Conservation (phyloP, 306 rosid genomes). For the Lathyrus sativus region DNA sequence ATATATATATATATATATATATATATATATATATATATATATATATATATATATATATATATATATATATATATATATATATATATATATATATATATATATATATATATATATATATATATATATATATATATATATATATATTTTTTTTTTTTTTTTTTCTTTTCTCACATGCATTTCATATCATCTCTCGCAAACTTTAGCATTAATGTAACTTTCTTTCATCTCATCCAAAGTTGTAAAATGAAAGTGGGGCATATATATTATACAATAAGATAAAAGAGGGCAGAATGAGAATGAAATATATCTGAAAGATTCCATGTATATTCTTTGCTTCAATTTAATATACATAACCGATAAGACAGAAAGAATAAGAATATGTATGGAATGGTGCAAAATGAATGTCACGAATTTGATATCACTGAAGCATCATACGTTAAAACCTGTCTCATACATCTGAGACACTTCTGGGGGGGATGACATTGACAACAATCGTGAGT, state of each 20-base stretch:
- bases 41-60: too few relatives aligned
- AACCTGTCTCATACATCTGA: constrained; percentile 45
- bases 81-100: too few relatives aligned
- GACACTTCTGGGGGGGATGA: constrained; percentile 37
- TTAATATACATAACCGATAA: constrained; percentile 35
- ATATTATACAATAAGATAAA: constrained; percentile 34
- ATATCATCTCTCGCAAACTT: background rate
- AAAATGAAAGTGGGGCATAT: constrained; percentile 39
- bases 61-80: too few relatives aligned
- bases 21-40: too few relatives aligned
- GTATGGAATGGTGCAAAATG: constrained; percentile 39
- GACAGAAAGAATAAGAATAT: constrained; percentile 54
- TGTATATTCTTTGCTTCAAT: constrained; percentile 36
- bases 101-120: too few relatives aligned
- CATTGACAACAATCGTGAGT: constrained; percentile 42
- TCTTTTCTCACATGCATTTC: too few relatives aligned
- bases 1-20: too few relatives aligned
- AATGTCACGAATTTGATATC: constrained; percentile 40
- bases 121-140: too few relatives aligned
- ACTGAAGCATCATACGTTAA: constrained; percentile 31
- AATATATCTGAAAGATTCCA: constrained; percentile 56
- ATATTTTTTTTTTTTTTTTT: too few relatives aligned
- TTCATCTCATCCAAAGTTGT: constrained; percentile 41
- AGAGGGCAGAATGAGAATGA: constrained; percentile 35
- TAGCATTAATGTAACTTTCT: constrained; percentile 18